Conservation (phyloP, 1,139 yeast species). For the Saccharomyces hybrid region DNA sequence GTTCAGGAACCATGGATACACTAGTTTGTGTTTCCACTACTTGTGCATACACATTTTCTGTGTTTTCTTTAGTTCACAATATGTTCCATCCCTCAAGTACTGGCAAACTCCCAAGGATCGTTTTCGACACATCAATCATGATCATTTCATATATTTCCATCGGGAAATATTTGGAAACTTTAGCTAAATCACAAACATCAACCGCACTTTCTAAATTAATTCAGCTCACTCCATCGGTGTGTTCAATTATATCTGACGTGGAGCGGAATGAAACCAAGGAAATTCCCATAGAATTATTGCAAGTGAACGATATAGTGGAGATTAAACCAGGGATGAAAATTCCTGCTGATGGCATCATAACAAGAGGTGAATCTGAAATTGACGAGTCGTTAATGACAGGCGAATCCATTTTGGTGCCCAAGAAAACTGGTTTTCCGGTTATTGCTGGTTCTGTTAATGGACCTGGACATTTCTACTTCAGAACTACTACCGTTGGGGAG, state of each 20-base stretch:
- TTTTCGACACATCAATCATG: slow-evolving; percentile 87
- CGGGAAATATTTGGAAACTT: slow-evolving; percentile 87
- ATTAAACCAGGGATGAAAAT: slow-evolving; percentile 81
- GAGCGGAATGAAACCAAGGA: slow-evolving; percentile 21
- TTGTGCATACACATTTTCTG: slow-evolving; percentile 69
- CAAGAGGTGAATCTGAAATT: slow-evolving; percentile 71
- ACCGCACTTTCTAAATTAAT: slow-evolving; percentile 75
- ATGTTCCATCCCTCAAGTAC: slow-evolving; percentile 28
- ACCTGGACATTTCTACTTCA: slow-evolving; percentile 60
- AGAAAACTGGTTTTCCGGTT: slow-evolving; percentile 52
- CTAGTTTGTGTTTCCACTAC: slow-evolving; percentile 77
- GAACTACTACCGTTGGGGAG: slow-evolving; percentile 65
- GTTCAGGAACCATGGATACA: slow-evolving; percentile 93
- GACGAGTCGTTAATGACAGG: slow-evolving; percentile 91
- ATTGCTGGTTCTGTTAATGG: slow-evolving; percentile 93
- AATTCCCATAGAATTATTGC: slow-evolving; percentile 69
- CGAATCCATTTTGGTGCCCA: slow-evolving; percentile 70
- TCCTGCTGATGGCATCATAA: slow-evolving; percentile 84
- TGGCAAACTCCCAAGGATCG: slow-evolving; percentile 51
- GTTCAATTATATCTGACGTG: slow-evolving; percentile 45
- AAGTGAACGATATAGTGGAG: slow-evolving; percentile 67
- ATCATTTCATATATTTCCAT: slow-evolving; percentile 72
- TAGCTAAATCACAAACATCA: slow-evolving; percentile 91
- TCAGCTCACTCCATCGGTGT: slow-evolving; percentile 71
- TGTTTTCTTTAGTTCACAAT: slow-evolving; percentile 48